phyloP scores from a whole-genome alignment of 2,329 filamentous ascomycete genomes.

The Albifimbria verrucaria region DNA sequence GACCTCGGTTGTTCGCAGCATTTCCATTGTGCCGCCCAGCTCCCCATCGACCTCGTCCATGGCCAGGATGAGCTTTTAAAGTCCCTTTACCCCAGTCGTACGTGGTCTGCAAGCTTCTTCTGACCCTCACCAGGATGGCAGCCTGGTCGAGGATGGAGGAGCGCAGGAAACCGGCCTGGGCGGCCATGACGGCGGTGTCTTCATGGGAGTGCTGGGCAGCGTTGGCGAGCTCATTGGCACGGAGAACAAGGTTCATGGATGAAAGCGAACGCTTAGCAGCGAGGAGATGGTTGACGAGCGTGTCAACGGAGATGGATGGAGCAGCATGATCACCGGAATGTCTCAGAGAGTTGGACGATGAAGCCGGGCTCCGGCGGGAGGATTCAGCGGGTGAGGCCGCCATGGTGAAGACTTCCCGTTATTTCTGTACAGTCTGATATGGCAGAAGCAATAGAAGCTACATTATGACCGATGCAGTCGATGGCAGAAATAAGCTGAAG shows the following conservation, averaged over 20 bases:
- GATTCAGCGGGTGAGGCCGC: constrained; percentile 32
- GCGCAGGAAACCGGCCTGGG: constrained; percentile 66
- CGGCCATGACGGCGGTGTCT: constrained; percentile 70
- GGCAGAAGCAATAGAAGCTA: not conserved
- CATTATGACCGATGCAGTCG: not conserved
- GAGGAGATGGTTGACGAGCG: constrained; percentile 78
- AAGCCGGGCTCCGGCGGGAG: constrained; percentile 32
- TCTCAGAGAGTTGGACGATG: constrained; percentile 31
- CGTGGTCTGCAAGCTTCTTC: constrained; percentile 48
- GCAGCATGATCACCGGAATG: constrained; percentile 20
- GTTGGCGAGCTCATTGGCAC: constrained; percentile 82
- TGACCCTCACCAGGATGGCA: constrained; percentile 47
- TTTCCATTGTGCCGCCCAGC: constrained; percentile 63
- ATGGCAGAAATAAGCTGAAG: not conserved
- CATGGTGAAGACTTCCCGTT: constrained; percentile 21
- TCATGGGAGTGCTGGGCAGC: constrained; percentile 73
- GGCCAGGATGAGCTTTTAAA: constrained; percentile 59
- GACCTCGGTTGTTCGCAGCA: constrained; percentile 62
- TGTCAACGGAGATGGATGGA: constrained; percentile 55
- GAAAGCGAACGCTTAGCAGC: constrained; percentile 84
- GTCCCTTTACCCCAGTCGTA: constrained; percentile 57
- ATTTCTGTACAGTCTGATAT: not conserved
- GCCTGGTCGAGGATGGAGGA: constrained; percentile 57
- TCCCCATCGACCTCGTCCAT: constrained; percentile 65
- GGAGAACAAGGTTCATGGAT: constrained; percentile 77